A percentile compares a stretch with the other conserved stretches of the same genome.
phyloP scores from a whole-genome alignment of 805 yeast species.

The Candida alai region DNA sequence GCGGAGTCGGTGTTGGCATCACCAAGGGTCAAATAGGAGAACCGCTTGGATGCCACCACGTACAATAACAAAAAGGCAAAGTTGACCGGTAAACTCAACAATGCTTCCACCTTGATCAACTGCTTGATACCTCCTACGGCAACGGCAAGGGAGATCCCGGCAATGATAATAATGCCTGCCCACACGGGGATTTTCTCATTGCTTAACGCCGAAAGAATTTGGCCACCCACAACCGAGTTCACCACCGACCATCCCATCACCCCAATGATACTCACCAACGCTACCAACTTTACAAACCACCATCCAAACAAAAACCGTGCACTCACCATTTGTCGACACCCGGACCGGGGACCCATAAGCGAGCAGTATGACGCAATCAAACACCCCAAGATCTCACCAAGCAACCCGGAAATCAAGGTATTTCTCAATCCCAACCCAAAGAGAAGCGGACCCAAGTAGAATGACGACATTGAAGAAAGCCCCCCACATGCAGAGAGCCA shows the following conservation, averaged over 20 bases:
- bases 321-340: conserved; percentile 84
- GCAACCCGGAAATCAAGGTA: conserved; percentile 56
- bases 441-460: conserved; percentile 67
- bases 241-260: conserved; percentile 92
- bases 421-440: conserved; percentile 68
- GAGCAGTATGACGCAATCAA: conserved; percentile 78
- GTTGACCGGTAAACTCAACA: conserved; percentile 65
- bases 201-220: conserved; percentile 65
- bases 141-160: conserved; percentile 57
- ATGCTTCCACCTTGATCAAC: conserved; percentile 62
- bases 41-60: conserved; percentile 52
- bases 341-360: conserved; percentile 86
- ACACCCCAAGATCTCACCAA: conserved; percentile 68
- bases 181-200: conserved; percentile 63
- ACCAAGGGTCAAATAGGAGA: conserved; percentile 23
- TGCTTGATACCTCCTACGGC: conserved; percentile 78
- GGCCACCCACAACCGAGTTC: conserved; percentile 87
- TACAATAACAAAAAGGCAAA: conserved; percentile 66
- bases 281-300: conserved; percentile 76
- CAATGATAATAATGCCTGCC: conserved; percentile 72
- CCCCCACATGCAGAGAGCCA: conserved; percentile 90
- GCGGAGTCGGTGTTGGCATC: conserved; percentile 25
- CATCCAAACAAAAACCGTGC: conserved; percentile 81
- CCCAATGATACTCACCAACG: conserved; percentile 68
- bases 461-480: conserved; percentile 84